Base-by-base conservation (phyloP, 345 rosid genomes). In the Fremontodendron californicum region DNA sequence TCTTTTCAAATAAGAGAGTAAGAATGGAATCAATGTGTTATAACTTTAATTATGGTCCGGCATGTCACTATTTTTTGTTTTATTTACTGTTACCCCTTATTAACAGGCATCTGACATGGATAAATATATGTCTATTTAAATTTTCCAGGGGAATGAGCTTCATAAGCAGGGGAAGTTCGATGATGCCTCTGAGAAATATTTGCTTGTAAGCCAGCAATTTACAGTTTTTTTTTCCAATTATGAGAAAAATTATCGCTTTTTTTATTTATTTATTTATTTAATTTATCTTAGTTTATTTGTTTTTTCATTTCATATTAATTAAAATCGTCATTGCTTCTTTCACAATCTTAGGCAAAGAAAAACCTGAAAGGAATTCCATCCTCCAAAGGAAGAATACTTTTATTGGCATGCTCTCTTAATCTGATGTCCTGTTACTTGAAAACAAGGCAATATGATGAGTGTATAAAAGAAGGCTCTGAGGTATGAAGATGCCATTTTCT, bases 341-440 rank as follows among this genome's bases (percentile, higher is more conserved):
- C 18, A 52, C 76, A 46, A 39, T 82, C n/a, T n/a, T n/a, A n/a
- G n/a, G n/a, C n/a, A n/a, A n/a, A n/a, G n/a, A n/a, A n/a, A n/a
- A n/a, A n/a, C n/a, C n/a, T n/a, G n/a, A n/a, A n/a, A n/a, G n/a
- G n/a, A n/a, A n/a, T n/a, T n/a, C n/a, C n/a, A n/a, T n/a, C n/a
- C n/a, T n/a, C n/a, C n/a, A n/a, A n/a, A n/a, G n/a, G n/a, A n/a
- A n/a, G n/a, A n/a, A n/a, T n/a, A n/a, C n/a, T n/a, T n/a, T n/a
- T n/a, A n/a, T n/a, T n/a, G n/a, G 92, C 94, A 33, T 93, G 99
- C 85, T 92, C 99, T 65, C 94, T 93, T 51, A 96, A 93, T 84
- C 74, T 89, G 74, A 93, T 96, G 98, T 96, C 99, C 27, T 96
- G 99, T 87, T 92, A 93, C 90, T 82, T 96, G 83, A 96, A 92